A percentile compares a stretch with the other conserved stretches of the same genome.
Conservation (phyloP, 78 protist genomes). For the Dictyostelium discoideum region DNA sequence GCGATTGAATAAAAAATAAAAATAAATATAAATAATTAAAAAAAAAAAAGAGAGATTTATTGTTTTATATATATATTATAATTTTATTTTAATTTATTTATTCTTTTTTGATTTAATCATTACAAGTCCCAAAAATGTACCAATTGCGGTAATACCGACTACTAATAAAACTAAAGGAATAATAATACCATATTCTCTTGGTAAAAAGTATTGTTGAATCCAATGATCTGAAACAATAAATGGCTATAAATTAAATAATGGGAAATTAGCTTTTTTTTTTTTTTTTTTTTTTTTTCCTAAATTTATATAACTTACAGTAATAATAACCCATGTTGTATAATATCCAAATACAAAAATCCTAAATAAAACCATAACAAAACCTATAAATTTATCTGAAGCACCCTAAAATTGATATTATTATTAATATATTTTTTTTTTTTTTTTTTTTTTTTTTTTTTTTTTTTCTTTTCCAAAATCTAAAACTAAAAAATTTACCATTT, state of each 20-base stretch:
- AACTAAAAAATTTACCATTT: not conserved
- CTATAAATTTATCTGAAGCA: conserved; percentile 59
- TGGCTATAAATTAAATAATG: conserved; percentile 34
- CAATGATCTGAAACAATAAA: conserved; percentile 76
- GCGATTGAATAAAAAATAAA: not conserved
- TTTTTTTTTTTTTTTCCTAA: not conserved
- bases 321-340: conserved; percentile 79
- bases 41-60: not conserved
- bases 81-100: conserved; percentile 11
- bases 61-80: not conserved
- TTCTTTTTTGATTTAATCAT: conserved; percentile 77
- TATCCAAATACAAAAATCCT: conserved; percentile 74
- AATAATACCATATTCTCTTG: conserved; percentile 77
- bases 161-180: conserved; percentile 67
- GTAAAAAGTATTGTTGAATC: conserved; percentile 76
- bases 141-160: conserved; percentile 59
- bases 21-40: not conserved
- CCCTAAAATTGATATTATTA: conserved; percentile 3
- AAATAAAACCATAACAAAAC: conserved; percentile 48
- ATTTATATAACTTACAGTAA: conserved; percentile 48
- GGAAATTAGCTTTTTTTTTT: not conserved
- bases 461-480: not conserved
- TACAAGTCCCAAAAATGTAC: conserved; percentile 67
- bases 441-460: too few species aligned
- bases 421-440: too few species aligned